Percentiles rank a stretch among this genome's conserved stretches.
phyloP scores from a whole-genome alignment of 768 basidiomycete genomes.

The Pulveroboletus sp. region DNA sequence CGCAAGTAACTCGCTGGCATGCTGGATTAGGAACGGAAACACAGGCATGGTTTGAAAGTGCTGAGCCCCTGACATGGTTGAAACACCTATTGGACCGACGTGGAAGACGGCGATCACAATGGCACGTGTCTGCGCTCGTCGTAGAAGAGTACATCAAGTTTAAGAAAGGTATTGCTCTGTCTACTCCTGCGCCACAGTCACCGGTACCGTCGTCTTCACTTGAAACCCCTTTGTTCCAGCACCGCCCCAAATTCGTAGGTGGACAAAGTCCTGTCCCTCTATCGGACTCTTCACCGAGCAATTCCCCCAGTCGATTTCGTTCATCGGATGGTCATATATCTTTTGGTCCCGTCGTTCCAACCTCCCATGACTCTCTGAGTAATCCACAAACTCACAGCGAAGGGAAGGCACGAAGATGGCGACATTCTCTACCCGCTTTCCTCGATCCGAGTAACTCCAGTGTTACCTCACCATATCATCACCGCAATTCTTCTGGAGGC shows the following conservation, averaged over 20 bases:
- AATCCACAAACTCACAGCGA: constrained; percentile 44
- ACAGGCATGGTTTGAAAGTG: constrained; percentile 51
- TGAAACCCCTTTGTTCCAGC: constrained; percentile 8
- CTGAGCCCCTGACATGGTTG: constrained; percentile 72
- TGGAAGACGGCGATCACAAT: constrained; percentile 41
- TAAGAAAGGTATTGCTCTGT: constrained; percentile 25
- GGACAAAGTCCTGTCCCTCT: constrained; percentile 30
- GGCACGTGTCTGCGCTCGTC: constrained; percentile 65
- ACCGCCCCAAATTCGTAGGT: constrained; percentile 7
- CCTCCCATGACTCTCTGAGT: constrained; percentile 44
- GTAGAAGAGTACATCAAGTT: constrained; percentile 60
- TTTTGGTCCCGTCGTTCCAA: constrained; percentile 53
- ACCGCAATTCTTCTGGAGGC: constrained; percentile 26
- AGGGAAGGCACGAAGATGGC: constrained; percentile 24
- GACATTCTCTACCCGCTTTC: constrained; percentile 24
- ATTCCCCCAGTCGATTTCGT: constrained; percentile 35
- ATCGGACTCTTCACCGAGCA: constrained; percentile 37
- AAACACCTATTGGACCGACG: constrained; percentile 56
- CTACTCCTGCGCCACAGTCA: constrained; percentile 13
- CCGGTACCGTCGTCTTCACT: constrained; percentile 12
- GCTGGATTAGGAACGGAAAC: constrained; percentile 43
- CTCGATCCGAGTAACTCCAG: constrained; percentile 32
- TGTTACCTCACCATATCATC: constrained; percentile 30
- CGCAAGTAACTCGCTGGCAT: constrained; percentile 58
- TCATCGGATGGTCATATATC: constrained; percentile 49